Evolutionary conservation across 306 rosid genomes (phyloP).

Genomic region (Abrus pulchellus): DNA sequence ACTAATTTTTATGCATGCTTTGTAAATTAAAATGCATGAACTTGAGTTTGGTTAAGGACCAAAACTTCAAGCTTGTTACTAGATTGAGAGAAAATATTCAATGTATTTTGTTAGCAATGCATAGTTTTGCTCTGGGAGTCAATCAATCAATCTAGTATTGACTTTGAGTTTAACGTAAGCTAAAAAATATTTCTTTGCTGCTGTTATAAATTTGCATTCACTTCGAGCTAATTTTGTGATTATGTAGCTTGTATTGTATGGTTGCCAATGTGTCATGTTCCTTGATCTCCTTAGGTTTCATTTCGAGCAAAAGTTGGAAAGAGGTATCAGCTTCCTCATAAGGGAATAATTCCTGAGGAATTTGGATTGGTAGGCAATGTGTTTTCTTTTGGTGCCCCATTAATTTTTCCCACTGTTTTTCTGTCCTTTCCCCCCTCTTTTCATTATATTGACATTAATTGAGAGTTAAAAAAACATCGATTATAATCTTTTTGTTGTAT

Average conservation of each 20-base stretch:
- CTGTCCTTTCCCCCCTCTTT: background rate
- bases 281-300: slow-evolving; percentile 27
- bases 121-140: background rate
- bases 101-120: background rate
- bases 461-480: background rate
- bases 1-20: no score
- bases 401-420: background rate
- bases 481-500: background rate
- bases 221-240: background rate
- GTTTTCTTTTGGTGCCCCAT: background rate
- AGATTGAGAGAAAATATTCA: slow-evolving; percentile 2
- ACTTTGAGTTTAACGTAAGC: background rate
- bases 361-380: slow-evolving; percentile 18
- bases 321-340: slow-evolving; percentile 7
- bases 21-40: no score
- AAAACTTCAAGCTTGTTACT: slow-evolving; percentile 1
- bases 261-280: slow-evolving; percentile 3
- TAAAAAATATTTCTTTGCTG: slow-evolving; percentile 9
- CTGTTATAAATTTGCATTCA: slow-evolving; percentile 3
- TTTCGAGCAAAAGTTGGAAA: slow-evolving; percentile 35
- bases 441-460: background rate
- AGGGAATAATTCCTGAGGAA: slow-evolving; percentile 5
- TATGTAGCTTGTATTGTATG: background rate
- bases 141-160: background rate
- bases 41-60: background rate